These are phyloP conservation scores for Stagonosporopsis cucurbitacearum DNA, from an alignment of 2,329 filamentous ascomycete species.

Conservation along the genomic window DNA sequence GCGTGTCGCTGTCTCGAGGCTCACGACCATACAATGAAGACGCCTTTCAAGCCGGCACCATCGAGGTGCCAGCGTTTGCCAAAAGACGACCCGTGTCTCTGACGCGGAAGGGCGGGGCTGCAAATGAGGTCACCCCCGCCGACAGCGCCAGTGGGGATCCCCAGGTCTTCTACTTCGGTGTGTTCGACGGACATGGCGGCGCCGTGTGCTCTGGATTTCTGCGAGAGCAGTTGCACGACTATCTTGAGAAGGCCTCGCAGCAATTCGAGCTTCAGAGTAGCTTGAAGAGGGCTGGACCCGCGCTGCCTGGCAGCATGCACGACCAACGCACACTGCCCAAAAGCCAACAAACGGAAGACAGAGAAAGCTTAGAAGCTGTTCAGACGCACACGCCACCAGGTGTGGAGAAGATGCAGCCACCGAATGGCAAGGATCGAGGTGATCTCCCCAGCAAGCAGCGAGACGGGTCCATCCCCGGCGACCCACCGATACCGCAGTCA, in stretches of 20 bases:
- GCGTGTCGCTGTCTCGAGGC: slow-evolving; percentile 77
- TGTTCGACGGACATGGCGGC: slow-evolving; percentile 96
- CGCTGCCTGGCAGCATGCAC: slow-evolving; percentile 37
- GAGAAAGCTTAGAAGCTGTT: slow-evolving; percentile 52
- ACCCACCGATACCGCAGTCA: slow-evolving; percentile 44
- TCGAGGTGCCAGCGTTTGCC: slow-evolving; percentile 91
- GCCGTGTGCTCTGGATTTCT: slow-evolving; percentile 87
- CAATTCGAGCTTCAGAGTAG: slow-evolving; percentile 81
- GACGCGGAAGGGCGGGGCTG: slow-evolving; percentile 47
- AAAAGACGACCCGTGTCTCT: slow-evolving; percentile 75
- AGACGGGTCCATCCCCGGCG: slow-evolving; percentile 31
- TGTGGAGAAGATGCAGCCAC: slow-evolving; percentile 50
- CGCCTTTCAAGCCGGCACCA: slow-evolving; percentile 89
- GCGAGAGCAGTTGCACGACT: slow-evolving; percentile 81
- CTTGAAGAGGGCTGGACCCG: slow-evolving; percentile 53
- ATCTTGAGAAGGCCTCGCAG: slow-evolving; percentile 81
- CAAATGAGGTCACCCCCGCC: slow-evolving; percentile 69
- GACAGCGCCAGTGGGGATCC: slow-evolving; percentile 85
- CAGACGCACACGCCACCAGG: slow-evolving; percentile 56
- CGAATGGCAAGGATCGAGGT: slow-evolving; percentile 29
- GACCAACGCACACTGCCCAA: slow-evolving; percentile 30
- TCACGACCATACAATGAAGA: slow-evolving; percentile 92
- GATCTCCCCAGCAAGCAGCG: slow-evolving; percentile 35
- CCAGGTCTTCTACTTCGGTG: slow-evolving; percentile 95
- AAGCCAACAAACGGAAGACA: slow-evolving; percentile 37